Percentiles rank a stretch among this genome's conserved stretches.
These are phyloP conservation scores for Parachaetomium inaequale DNA, from an alignment of 495 filamentous ascomycete species.

Conservation along the genomic window DNA sequence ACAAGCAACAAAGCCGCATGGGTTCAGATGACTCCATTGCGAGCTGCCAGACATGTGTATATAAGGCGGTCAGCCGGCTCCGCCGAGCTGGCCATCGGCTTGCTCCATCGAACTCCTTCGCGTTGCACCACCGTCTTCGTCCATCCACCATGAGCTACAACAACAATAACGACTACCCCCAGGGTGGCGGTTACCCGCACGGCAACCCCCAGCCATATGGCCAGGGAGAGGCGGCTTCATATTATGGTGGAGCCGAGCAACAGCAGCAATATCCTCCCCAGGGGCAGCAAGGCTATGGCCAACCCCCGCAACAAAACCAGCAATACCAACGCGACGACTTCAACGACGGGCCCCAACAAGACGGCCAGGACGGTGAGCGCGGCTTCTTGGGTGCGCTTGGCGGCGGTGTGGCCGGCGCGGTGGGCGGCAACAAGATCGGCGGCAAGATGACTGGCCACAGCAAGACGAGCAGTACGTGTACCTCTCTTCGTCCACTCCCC, in stretches of 20 bases:
- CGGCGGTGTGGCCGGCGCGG: slow-evolving; percentile 34
- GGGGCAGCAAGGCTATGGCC: slow-evolving; percentile 19
- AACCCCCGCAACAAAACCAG: slow-evolving; percentile 12
- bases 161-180: slow-evolving; percentile 14
- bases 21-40: neutral
- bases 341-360: slow-evolving; percentile 15
- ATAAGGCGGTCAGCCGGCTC: neutral
- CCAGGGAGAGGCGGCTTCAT: slow-evolving; percentile 25
- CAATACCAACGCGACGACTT: slow-evolving; percentile 16
- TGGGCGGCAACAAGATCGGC: slow-evolving; percentile 37
- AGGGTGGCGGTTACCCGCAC: slow-evolving; percentile 5
- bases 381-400: slow-evolving; percentile 35
- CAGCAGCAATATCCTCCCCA: slow-evolving; percentile 22
- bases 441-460: slow-evolving; percentile 32
- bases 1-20: neutral
- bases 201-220: slow-evolving; percentile 3
- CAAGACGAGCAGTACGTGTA: slow-evolving; percentile 23
- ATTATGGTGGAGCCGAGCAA: slow-evolving; percentile 18
- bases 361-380: slow-evolving; percentile 32
- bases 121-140: neutral
- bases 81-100: neutral
- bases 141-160: slow-evolving; percentile 10
- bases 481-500: neutral
- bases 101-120: neutral
- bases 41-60: neutral